Conservation (phyloP, 2,329 filamentous ascomycete genomes). For the Diaporthe destruens region DNA sequence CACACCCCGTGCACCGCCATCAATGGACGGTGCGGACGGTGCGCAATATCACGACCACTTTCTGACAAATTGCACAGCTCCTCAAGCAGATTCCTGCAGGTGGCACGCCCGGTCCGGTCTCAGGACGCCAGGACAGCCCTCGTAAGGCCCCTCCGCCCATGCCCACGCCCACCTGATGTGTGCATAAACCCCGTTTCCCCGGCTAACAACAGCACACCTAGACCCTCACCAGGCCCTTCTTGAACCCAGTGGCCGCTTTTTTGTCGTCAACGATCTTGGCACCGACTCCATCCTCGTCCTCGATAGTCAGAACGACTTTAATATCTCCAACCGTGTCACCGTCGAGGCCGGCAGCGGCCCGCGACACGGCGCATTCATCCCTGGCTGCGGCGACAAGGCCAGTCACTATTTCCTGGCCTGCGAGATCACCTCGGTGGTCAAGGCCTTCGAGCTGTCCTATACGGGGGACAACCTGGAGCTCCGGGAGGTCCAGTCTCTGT, state of each 20-base stretch:
- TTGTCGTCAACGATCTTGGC: conserved; percentile 63
- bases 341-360: conserved; percentile 59
- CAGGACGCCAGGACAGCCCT: conserved; percentile 46
- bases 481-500: conserved; percentile 53
- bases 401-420: conserved; percentile 62
- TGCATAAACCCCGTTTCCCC: background rate
- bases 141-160: conserved; percentile 35
- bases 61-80: conserved; percentile 5
- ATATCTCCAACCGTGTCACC: conserved; percentile 51
- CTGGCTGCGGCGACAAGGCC: conserved; percentile 48
- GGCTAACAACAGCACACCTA: background rate
- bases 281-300: conserved; percentile 61
- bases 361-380: conserved; percentile 64
- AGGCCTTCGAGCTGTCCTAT: conserved; percentile 59
- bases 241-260: conserved; percentile 63
- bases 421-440: conserved; percentile 60
- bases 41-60: background rate
- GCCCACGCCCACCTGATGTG: no score
- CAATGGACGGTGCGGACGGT: no score
- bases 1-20: background rate
- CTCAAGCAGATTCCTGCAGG: conserved; percentile 44
- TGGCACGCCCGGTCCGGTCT: conserved; percentile 45
- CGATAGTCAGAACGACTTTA: conserved; percentile 57
- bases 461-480: conserved; percentile 52
- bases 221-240: conserved; percentile 62